Evolutionary conservation across 805 yeast species (phyloP).

Genomic region (Saccharomyces kudriavzevii): DNA sequence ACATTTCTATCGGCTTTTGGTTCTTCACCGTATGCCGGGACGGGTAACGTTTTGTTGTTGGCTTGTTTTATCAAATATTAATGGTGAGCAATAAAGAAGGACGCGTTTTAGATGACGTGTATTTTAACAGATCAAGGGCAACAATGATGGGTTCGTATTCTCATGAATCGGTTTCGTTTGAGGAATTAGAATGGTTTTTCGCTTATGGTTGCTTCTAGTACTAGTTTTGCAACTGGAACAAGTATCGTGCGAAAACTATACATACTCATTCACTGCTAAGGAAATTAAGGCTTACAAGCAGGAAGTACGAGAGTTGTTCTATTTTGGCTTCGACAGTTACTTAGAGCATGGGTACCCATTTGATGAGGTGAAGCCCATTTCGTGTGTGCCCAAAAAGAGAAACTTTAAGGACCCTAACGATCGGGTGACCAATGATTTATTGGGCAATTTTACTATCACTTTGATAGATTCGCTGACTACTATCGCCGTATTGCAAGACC

Average conservation of each 20-base stretch:
- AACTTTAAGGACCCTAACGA: slow-evolving; percentile 48
- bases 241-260: background rate
- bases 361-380: slow-evolving; percentile 72
- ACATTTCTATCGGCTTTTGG: background rate
- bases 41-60: background rate
- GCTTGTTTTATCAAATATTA: background rate
- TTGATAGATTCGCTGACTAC: slow-evolving; percentile 75
- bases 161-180: background rate
- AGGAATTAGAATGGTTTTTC: background rate
- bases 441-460: slow-evolving; percentile 78
- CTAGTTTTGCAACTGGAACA: background rate
- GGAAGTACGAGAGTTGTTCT: slow-evolving; percentile 50
- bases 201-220: background rate
- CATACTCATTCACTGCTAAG: slow-evolving; percentile 21
- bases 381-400: slow-evolving; percentile 62
- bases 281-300: slow-evolving; percentile 30
- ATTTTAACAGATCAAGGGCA: slow-evolving; percentile 8
- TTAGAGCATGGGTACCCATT: slow-evolving; percentile 64
- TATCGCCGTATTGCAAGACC: slow-evolving; percentile 62
- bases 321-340: slow-evolving; percentile 70
- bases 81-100: background rate
- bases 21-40: background rate
- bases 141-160: background rate
- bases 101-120: background rate
- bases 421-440: slow-evolving; percentile 63